Evolutionary conservation across 2,329 filamentous ascomycete genomes (phyloP).

Genomic region (Fusarium sulawesiense): DNA sequence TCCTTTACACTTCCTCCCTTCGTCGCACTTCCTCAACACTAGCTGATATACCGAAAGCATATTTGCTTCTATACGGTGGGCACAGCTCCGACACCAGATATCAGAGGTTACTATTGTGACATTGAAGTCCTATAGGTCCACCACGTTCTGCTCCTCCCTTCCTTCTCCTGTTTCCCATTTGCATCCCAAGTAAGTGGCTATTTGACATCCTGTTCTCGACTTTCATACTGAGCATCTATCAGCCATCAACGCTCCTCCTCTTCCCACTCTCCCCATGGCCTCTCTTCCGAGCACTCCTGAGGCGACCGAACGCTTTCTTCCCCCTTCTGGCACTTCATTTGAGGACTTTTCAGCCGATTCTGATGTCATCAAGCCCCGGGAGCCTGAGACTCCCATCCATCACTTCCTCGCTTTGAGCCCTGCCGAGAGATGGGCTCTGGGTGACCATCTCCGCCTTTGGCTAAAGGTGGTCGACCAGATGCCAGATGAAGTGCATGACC

Average conservation of each 20-base stretch:
- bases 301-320: no score
- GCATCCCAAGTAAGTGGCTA: neutral
- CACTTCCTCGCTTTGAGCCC: neutral
- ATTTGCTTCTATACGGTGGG: accelerated
- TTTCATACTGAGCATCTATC: neutral
- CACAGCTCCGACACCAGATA: neutral
- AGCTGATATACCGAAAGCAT: neutral
- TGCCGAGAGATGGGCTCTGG: neutral
- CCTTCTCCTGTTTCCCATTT: neutral
- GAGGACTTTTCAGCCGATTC: accelerated
- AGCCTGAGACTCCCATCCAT: neutral
- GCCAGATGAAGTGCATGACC: neutral
- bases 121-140: neutral
- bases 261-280: neutral
- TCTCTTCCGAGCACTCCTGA: accelerated
- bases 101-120: neutral
- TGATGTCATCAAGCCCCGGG: neutral
- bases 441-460: neutral
- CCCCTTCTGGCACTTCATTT: no score
- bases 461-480: neutral
- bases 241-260: neutral
- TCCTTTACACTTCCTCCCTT: accelerated
- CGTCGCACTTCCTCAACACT: neutral
- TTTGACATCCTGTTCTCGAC: neutral
- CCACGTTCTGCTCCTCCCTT: neutral